phyloP scores from a whole-genome alignment of 257 asterid genomes.

The Anisodus tanguticus region DNA sequence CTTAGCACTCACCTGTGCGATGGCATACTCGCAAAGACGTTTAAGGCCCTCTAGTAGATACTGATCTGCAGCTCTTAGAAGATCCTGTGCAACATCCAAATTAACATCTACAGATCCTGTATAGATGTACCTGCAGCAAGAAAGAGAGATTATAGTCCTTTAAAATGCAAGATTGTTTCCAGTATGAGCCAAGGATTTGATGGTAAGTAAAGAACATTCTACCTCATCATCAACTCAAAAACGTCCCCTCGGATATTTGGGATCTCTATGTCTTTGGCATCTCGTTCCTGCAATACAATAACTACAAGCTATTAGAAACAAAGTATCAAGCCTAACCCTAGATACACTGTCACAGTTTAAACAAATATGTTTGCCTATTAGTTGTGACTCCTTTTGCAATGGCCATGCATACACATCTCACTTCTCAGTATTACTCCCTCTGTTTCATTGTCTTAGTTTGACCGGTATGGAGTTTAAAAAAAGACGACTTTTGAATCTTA shows the following conservation, averaged over 20 bases:
- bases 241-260: slow-evolving; percentile 97
- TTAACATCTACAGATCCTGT: slow-evolving; percentile 89
- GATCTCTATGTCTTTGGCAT: slow-evolving; percentile 94
- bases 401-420: background rate
- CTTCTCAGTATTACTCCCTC: background rate
- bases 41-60: slow-evolving; percentile 97
- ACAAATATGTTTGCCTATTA: background rate
- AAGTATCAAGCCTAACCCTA: background rate
- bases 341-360: background rate
- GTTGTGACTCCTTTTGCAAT: background rate
- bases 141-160: background rate
- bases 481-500: background rate
- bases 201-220: slow-evolving; percentile 8
- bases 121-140: slow-evolving; percentile 74
- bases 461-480: background rate
- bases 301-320: background rate
- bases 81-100: slow-evolving; percentile 88
- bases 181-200: background rate
- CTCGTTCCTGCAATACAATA: slow-evolving; percentile 77
- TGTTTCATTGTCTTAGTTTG: background rate
- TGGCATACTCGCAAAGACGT: slow-evolving; percentile 87
- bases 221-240: slow-evolving; percentile 99
- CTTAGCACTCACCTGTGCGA: slow-evolving; percentile 71
- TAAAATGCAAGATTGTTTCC: slow-evolving; percentile 17
- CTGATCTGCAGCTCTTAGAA: slow-evolving; percentile 95